A percentile compares a stretch with the other conserved stretches of the same genome.
phyloP scores from a whole-genome alignment of 1,139 yeast species.

The Casaregolazyma suthepensis region DNA sequence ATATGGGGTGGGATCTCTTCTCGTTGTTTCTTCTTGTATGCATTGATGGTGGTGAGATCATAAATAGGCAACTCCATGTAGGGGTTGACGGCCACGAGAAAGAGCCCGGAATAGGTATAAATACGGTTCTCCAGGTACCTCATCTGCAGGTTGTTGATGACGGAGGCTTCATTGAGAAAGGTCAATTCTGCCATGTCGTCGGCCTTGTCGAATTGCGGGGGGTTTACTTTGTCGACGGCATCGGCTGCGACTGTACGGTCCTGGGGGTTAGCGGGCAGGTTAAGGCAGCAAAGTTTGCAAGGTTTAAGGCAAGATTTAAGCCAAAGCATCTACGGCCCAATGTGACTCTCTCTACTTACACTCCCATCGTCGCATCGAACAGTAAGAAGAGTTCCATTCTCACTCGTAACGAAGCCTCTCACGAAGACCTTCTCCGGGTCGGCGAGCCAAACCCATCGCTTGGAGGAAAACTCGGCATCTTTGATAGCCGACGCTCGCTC shows the following conservation, averaged over 20 bases:
- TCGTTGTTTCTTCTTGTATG: slow-evolving; percentile 45
- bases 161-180: slow-evolving; percentile 90
- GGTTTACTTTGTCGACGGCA: slow-evolving; percentile 62
- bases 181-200: slow-evolving; percentile 96
- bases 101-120: slow-evolving; percentile 77
- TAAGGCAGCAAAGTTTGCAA: too few species aligned
- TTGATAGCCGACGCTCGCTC: slow-evolving; percentile 14
- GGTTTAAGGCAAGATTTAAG: too few species aligned
- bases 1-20: slow-evolving; percentile 65
- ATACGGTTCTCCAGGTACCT: slow-evolving; percentile 76
- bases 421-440: slow-evolving; percentile 58
- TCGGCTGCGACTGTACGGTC: slow-evolving; percentile 41
- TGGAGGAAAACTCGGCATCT: slow-evolving; percentile 49
- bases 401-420: slow-evolving; percentile 61
- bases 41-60: slow-evolving; percentile 49
- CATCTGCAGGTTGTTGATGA: slow-evolving; percentile 69
- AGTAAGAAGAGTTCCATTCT: slow-evolving; percentile 43
- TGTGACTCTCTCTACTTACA: slow-evolving; percentile 24
- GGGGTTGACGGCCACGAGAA: slow-evolving; percentile 93
- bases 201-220: slow-evolving; percentile 86
- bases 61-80: slow-evolving; percentile 76
- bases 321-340: not conserved
- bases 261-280: slow-evolving; percentile 16
- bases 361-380: slow-evolving; percentile 49
- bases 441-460: slow-evolving; percentile 78